These are phyloP conservation scores for Gynochthodes officinalis DNA, from an alignment of 257 asterid genomes.

Conservation along the genomic window DNA sequence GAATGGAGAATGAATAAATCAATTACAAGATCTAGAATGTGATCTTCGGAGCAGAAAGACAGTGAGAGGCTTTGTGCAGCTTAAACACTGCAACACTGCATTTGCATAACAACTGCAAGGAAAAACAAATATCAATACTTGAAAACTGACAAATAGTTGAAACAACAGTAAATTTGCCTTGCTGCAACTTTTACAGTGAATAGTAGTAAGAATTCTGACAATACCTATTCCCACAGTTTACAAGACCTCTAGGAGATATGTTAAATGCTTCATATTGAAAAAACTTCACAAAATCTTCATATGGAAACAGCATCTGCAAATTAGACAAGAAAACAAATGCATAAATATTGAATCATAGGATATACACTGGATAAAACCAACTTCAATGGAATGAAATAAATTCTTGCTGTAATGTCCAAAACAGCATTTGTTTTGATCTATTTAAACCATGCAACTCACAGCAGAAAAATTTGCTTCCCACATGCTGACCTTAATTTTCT, in stretches of 20 bases:
- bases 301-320: constrained; percentile 79
- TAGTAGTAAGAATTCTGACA: constrained; percentile 9
- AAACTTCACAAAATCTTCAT: constrained; percentile 76
- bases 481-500: constrained; percentile 58
- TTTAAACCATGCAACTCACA: background rate
- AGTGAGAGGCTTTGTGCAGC: constrained; percentile 75
- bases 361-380: constrained; percentile 6
- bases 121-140: constrained; percentile 4
- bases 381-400: background rate
- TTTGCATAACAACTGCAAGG: constrained; percentile 85
- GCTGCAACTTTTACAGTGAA: constrained; percentile 1
- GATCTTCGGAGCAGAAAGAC: constrained; percentile 66
- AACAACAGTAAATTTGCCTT: background rate
- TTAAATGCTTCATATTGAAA: constrained; percentile 56
- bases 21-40: constrained; percentile 72
- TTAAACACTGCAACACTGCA: constrained; percentile 88
- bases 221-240: constrained; percentile 87
- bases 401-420: background rate
- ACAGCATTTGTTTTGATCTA: background rate
- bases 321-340: constrained; percentile 17
- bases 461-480: background rate
- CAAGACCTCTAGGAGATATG: constrained; percentile 65
- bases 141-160: background rate
- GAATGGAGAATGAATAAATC: background rate
- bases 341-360: constrained; percentile 6